Conservation (phyloP, 2,329 filamentous ascomycete genomes). For the Fusarium buharicum region DNA sequence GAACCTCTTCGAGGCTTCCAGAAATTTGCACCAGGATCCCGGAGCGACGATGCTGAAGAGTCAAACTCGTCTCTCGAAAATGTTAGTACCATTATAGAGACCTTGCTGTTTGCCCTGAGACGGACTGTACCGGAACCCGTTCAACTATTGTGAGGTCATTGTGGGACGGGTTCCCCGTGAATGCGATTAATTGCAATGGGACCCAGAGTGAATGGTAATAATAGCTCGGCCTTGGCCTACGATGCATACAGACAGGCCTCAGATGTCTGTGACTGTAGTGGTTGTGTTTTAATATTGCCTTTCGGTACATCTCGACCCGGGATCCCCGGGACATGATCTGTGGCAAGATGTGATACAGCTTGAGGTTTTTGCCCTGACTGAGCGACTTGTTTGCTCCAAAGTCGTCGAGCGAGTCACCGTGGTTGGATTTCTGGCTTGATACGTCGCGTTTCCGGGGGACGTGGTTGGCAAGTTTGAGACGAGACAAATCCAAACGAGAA, state of each 20-base stretch:
- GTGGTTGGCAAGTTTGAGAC: conserved; percentile 24
- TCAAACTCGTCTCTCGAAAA: not conserved
- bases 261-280: too few relatives aligned
- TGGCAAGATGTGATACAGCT: conserved; percentile 12
- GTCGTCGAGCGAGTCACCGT: conserved; percentile 21
- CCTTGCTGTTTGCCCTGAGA: not conserved
- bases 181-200: not conserved
- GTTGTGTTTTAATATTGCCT: not conserved
- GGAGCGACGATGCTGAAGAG: not conserved
- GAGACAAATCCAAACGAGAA: conserved; percentile 28
- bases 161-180: conserved; percentile 29
- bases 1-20: not conserved
- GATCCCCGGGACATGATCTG: conserved; percentile 6
- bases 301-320: conserved; percentile 12
- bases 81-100: not conserved
- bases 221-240: too few relatives aligned
- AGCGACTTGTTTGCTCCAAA: not conserved
- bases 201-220: conserved; percentile 3
- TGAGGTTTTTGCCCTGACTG: conserved; percentile 9
- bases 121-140: conserved; percentile 24
- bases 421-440: conserved; percentile 18
- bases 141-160: conserved; percentile 35
- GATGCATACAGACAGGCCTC: not conserved
- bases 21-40: not conserved
- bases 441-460: conserved; percentile 7